Conservation (phyloP, 768 basidiomycete genomes). For the Boletus rubroflammeus region DNA sequence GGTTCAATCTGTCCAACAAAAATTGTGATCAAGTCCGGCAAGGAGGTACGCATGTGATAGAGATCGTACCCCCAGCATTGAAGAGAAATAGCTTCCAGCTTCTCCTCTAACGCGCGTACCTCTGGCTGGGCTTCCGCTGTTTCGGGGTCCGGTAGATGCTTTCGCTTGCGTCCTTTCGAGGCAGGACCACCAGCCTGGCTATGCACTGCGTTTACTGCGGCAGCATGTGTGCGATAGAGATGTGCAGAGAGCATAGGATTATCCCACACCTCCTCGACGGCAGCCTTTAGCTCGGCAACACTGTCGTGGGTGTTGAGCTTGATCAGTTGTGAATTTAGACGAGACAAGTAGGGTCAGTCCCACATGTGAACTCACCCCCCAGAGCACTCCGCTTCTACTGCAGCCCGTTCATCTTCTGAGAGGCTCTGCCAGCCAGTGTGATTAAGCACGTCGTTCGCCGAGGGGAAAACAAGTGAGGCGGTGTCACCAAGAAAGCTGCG, state of each 20-base stretch:
- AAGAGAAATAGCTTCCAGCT: slow-evolving; percentile 50
- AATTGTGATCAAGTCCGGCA: background rate
- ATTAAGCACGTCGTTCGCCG: slow-evolving; percentile 4
- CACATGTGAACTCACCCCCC: slow-evolving; percentile 32
- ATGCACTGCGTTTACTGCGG: slow-evolving; percentile 37
- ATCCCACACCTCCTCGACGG: slow-evolving; percentile 46
- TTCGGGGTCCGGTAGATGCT: slow-evolving; percentile 26
- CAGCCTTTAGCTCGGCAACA: slow-evolving; percentile 46
- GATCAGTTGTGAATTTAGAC: background rate
- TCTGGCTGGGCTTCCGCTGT: slow-evolving; percentile 39
- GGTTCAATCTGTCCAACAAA: slow-evolving; percentile 39
- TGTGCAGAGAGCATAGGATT: slow-evolving; percentile 57
- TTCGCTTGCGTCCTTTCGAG: slow-evolving; percentile 33
- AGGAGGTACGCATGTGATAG: background rate
- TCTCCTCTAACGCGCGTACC: slow-evolving; percentile 45
- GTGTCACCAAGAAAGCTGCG: slow-evolving; percentile 41
- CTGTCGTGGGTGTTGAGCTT: slow-evolving; percentile 33
- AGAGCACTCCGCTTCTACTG: slow-evolving; percentile 40
- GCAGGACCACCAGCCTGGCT: slow-evolving; percentile 32
- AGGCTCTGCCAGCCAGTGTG: slow-evolving; percentile 25
- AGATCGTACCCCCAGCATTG: slow-evolving; percentile 58
- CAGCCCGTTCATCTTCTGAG: slow-evolving; percentile 25
- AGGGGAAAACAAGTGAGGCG: slow-evolving; percentile 8
- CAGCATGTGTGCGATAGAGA: slow-evolving; percentile 51
- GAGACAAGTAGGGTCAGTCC: background rate